Percentiles rank a stretch among this genome's conserved stretches.
Conservation (phyloP, 257 asterid genomes). For the Orobanche coerulescens region DNA sequence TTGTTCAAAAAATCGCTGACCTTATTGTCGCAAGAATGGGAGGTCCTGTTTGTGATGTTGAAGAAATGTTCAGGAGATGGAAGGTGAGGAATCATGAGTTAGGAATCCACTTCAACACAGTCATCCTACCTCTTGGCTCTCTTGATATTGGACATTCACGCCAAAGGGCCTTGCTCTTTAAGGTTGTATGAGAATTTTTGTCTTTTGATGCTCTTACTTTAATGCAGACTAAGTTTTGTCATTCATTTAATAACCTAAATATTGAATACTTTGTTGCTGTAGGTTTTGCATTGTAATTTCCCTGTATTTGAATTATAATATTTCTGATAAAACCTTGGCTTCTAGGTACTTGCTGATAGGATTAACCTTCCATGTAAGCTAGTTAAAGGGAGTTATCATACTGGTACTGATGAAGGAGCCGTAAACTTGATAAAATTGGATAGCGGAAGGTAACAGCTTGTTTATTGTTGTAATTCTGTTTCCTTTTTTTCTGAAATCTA, state of each 20-base stretch:
- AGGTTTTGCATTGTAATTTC: conserved; percentile 8
- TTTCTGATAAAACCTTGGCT: conserved; percentile 24
- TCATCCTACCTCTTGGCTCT: conserved; percentile 83
- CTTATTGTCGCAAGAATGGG: conserved; percentile 90
- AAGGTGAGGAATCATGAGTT: conserved; percentile 64
- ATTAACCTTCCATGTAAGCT: conserved; percentile 91
- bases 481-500: conserved; percentile 3
- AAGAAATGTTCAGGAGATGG: conserved; percentile 86
- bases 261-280: neutral
- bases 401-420: conserved; percentile 99
- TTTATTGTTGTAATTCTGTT: neutral
- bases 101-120: conserved; percentile 41
- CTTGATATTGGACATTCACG: conserved; percentile 97
- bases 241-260: neutral
- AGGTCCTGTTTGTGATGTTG: conserved; percentile 89
- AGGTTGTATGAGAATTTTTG: conserved; percentile 46
- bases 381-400: conserved; percentile 94
- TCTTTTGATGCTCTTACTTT: conserved; percentile 9
- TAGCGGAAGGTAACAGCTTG: conserved; percentile 63
- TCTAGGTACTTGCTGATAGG: conserved; percentile 95
- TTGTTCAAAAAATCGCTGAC: conserved; percentile 79
- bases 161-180: conserved; percentile 96
- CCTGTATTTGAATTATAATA: neutral
- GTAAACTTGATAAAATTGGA: conserved; percentile 91
- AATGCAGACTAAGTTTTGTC: neutral